Conservation (phyloP, 306 rosid genomes). For the Quercus alba region DNA sequence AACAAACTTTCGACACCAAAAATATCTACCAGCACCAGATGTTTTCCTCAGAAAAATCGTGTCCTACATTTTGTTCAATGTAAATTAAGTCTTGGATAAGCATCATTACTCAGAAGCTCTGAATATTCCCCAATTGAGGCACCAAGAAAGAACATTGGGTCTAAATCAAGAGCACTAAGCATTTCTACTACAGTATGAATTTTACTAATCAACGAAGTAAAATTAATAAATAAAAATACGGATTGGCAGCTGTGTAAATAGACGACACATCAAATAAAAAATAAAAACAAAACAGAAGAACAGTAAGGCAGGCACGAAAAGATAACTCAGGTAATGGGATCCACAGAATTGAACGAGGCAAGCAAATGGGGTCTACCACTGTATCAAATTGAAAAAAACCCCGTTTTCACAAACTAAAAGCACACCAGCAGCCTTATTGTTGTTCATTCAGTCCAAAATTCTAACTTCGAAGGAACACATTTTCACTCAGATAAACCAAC, state of each 20-base stretch:
- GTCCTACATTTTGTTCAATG: slow-evolving; percentile 49
- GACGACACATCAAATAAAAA: not conserved
- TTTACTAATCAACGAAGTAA: not conserved
- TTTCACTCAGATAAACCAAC: slow-evolving; percentile 20
- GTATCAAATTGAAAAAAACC: slow-evolving; percentile 17
- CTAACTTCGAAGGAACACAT: not conserved
- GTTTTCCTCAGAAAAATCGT: slow-evolving; percentile 25
- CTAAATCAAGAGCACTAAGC: not conserved
- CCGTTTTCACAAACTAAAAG: slow-evolving; percentile 11
- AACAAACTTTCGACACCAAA: slow-evolving; percentile 39
- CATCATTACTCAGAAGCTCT: slow-evolving; percentile 16
- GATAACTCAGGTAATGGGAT: slow-evolving; percentile 2
- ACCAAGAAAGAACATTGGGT: slow-evolving; percentile 1
- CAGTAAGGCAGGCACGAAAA: not conserved
- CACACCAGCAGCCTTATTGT: not conserved
- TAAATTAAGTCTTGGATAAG: slow-evolving; percentile 1
- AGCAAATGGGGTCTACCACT: slow-evolving; percentile 18
- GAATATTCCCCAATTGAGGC: slow-evolving; percentile 13
- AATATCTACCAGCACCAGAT: slow-evolving; percentile 23
- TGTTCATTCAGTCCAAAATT: not conserved
- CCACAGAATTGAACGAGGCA: slow-evolving; percentile 26
- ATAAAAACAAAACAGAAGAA: not conserved
- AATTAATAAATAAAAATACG: not conserved
- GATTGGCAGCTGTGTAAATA: not conserved
- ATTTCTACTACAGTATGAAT: slow-evolving; percentile 6